phyloP scores from a whole-genome alignment of 2,329 filamentous ascomycete genomes.

The Aquanectria penicillioides region DNA sequence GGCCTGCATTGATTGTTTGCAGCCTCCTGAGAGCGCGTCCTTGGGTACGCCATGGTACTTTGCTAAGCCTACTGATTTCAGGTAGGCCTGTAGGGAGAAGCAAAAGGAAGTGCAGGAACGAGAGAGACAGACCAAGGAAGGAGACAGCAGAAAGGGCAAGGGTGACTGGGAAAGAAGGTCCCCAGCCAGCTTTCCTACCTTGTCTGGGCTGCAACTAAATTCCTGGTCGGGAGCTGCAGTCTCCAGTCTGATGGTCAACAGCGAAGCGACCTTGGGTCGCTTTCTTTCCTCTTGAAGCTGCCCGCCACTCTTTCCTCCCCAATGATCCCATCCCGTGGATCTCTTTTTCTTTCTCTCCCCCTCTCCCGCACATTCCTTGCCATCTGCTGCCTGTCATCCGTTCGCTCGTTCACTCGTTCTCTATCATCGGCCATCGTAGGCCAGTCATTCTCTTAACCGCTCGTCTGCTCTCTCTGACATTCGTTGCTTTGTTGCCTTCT shows the following conservation, averaged over 20 bases:
- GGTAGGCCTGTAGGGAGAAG: constrained; percentile 35
- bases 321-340: constrained; percentile 35
- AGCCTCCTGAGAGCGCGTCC: constrained; percentile 12
- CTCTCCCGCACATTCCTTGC: constrained; percentile 20
- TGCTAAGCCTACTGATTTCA: constrained; percentile 6
- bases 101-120: neutral
- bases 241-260: constrained; percentile 14
- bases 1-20: neutral
- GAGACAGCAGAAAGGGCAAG: constrained; percentile 2
- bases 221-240: constrained; percentile 6
- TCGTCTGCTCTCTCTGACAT: constrained; percentile 35
- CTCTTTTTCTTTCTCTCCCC: constrained; percentile 34
- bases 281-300: constrained; percentile 35
- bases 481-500: constrained; percentile 20
- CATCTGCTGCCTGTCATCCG: constrained; percentile 22
- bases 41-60: constrained; percentile 13
- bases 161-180: constrained; percentile 4
- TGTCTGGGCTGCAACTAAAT: constrained; percentile 1
- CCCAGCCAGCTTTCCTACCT: neutral
- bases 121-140: constrained; percentile 5
- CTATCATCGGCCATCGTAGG: constrained; percentile 39
- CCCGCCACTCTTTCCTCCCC: constrained; percentile 35
- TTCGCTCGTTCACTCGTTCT: constrained; percentile 36
- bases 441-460: constrained; percentile 41
- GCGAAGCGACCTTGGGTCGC: constrained; percentile 29